phyloP scores from a whole-genome alignment of 495 filamentous ascomycete genomes.

The Annulohypoxylon bovei region DNA sequence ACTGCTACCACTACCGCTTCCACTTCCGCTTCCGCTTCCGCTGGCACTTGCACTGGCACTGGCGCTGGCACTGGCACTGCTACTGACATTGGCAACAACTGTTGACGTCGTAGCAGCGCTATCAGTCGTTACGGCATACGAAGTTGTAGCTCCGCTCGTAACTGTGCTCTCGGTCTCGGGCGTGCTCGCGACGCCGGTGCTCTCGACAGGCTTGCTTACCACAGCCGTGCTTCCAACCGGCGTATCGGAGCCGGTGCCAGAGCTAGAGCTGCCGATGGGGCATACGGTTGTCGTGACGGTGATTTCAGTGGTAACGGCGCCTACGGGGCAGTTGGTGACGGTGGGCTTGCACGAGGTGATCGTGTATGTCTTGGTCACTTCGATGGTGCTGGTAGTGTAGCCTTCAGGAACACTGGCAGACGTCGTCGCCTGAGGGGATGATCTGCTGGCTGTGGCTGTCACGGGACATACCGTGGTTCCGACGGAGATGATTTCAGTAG shows the following conservation, averaged over 20 bases:
- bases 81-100: constrained; percentile 22
- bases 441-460: constrained; percentile 24
- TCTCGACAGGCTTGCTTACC: constrained; percentile 12
- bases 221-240: background rate
- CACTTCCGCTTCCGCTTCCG: constrained; percentile 28
- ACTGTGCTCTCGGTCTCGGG: background rate
- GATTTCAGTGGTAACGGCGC: constrained; percentile 43
- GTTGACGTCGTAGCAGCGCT: constrained; percentile 1
- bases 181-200: constrained; percentile 10
- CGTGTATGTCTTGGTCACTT: constrained; percentile 54
- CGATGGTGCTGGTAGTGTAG: constrained; percentile 30
- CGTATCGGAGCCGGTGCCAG: constrained; percentile 4
- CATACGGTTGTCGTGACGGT: constrained; percentile 48
- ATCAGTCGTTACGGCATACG: background rate
- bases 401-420: constrained; percentile 16
- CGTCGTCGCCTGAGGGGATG: constrained; percentile 10
- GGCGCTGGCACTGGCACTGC: constrained; percentile 9
- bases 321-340: constrained; percentile 65
- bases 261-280: constrained; percentile 35
- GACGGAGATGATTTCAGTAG: constrained; percentile 39
- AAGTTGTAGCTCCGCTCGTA: background rate
- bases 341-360: constrained; percentile 68
- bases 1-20: constrained; percentile 17
- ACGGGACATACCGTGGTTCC: constrained; percentile 49
- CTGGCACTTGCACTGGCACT: constrained; percentile 19